Percentiles rank a stretch among this genome's conserved stretches.
Conservation (phyloP, 805 yeast species). For the Yarrowia hollandica region DNA sequence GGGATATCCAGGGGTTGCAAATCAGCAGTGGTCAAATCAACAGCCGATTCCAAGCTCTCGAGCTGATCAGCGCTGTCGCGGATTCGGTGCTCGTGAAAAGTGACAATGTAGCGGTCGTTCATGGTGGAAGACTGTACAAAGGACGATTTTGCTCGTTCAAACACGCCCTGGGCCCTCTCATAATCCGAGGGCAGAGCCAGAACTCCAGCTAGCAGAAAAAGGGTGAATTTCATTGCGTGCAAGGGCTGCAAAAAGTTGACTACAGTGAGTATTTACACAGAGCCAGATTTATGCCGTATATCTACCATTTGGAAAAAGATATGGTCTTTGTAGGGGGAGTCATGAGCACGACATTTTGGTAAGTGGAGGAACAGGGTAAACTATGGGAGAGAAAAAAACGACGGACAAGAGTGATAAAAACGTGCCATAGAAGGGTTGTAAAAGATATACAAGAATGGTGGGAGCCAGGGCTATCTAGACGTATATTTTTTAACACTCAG, state of each 20-base stretch:
- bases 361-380: too few relatives aligned
- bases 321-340: too few relatives aligned
- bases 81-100: not conserved
- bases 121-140: constrained; percentile 1
- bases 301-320: too few relatives aligned
- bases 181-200: constrained; percentile 19
- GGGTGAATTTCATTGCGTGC: not conserved
- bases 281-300: not conserved
- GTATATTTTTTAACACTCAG: too few relatives aligned
- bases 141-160: constrained; percentile 8
- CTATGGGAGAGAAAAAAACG: too few relatives aligned
- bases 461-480: too few relatives aligned
- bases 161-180: constrained; percentile 14
- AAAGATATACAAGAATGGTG: too few relatives aligned
- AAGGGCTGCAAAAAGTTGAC: not conserved
- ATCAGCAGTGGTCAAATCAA: not conserved
- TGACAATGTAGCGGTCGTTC: constrained; percentile 8
- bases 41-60: not conserved
- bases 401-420: too few relatives aligned
- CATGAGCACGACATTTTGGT: too few relatives aligned
- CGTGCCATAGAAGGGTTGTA: too few relatives aligned
- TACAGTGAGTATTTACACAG: not conserved
- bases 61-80: constrained; percentile 5
- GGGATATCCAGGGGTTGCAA: constrained; percentile 21
- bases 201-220: constrained; percentile 6